Conservation (phyloP, 2,329 filamentous ascomycete species). For the Albophoma yamanashiensis region DNA sequence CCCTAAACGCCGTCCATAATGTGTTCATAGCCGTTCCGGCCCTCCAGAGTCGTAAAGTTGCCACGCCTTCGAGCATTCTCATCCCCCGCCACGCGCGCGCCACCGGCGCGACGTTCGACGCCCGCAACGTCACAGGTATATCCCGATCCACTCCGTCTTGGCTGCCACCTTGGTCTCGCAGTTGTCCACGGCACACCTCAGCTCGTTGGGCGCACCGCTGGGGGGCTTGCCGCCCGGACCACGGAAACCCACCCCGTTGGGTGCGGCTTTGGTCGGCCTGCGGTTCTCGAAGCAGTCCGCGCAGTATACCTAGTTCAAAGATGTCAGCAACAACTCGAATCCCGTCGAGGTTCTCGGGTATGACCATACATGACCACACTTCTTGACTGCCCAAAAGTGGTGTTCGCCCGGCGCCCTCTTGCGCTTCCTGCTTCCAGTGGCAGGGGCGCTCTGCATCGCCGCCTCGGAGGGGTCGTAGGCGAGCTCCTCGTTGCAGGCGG, state of each 20-base stretch:
- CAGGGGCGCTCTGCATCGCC: slow-evolving; percentile 8
- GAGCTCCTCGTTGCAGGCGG: slow-evolving; percentile 77
- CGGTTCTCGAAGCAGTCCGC: slow-evolving; percentile 50
- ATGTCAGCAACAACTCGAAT: neutral
- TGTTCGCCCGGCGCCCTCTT: slow-evolving; percentile 52
- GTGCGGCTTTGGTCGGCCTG: slow-evolving; percentile 23
- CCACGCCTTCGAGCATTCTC: neutral
- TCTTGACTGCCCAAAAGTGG: slow-evolving; percentile 86
- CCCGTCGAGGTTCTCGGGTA: neutral
- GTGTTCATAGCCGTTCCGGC: neutral
- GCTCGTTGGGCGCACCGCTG: slow-evolving; percentile 15
- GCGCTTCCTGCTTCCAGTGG: slow-evolving; percentile 20
- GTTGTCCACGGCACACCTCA: slow-evolving; percentile 45
- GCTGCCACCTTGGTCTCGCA: slow-evolving; percentile 41
- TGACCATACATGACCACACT: slow-evolving; percentile 71
- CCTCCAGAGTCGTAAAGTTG: neutral
- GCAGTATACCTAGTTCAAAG: slow-evolving; percentile 45
- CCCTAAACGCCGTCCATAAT: neutral
- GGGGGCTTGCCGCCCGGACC: slow-evolving; percentile 16
- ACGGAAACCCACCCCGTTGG: slow-evolving; percentile 27
- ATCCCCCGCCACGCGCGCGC: neutral
- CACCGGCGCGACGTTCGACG: neutral
- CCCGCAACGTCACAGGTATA: slow-evolving; percentile 33
- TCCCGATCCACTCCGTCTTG: slow-evolving; percentile 51
- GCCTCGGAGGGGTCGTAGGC: slow-evolving; percentile 52